These are phyloP conservation scores for Bertia moriformis DNA, from an alignment of 2,329 filamentous ascomycete genomes.

Conservation along the genomic window DNA sequence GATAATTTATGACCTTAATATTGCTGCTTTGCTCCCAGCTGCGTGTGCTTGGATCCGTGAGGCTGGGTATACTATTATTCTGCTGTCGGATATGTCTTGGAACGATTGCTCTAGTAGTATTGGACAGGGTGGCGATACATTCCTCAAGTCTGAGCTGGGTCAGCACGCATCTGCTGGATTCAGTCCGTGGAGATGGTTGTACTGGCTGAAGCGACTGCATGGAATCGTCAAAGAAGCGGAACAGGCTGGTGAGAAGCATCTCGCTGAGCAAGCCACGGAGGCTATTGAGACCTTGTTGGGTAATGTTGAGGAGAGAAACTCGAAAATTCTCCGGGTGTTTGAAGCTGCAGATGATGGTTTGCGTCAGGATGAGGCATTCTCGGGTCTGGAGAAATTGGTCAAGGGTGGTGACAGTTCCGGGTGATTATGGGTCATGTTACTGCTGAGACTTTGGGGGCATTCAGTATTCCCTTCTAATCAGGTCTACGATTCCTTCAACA, in stretches of 20 bases:
- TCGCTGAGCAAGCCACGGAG: not conserved
- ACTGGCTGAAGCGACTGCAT: not conserved
- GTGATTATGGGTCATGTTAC: no score
- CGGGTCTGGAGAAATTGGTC: no score
- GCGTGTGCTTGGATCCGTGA: not conserved
- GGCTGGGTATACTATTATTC: not conserved
- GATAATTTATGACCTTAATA: not conserved
- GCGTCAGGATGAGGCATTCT: not conserved
- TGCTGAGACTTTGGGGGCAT: no score
- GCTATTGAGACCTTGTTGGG: not conserved
- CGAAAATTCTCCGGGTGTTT: not conserved
- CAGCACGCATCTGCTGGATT: not conserved
- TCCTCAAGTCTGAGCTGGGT: not conserved
- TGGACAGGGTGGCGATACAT: not conserved
- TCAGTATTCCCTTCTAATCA: no score
- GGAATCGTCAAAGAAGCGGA: not conserved
- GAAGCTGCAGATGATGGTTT: not conserved
- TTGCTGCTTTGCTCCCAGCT: not conserved
- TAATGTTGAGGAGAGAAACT: slow-evolving; percentile 1
- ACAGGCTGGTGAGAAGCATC: not conserved
- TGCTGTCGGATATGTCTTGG: not conserved
- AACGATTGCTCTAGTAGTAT: slow-evolving; percentile 1
- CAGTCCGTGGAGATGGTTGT: not conserved
- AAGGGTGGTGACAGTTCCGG: no score
- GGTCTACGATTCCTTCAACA: no score